Base-by-base conservation (phyloP, 2,329 filamentous ascomycete genomes). In the Cryphonectria japonica region DNA sequence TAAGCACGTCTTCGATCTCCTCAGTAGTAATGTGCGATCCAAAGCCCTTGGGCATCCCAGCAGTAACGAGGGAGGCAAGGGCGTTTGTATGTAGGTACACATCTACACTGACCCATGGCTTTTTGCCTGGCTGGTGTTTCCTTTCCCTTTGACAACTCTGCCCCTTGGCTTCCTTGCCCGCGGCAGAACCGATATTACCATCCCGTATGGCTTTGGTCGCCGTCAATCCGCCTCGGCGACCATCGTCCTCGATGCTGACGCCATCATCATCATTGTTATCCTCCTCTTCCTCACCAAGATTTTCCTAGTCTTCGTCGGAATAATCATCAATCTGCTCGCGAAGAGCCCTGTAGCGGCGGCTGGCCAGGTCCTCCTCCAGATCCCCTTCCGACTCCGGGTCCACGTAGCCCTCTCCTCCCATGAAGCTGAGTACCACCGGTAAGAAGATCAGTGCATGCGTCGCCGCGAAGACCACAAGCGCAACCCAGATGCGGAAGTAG, bases 401-500 rank as follows among this genome's bases (percentile, higher is more conserved):
- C 52, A 94, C 86, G 78, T 97, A 98, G 3, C 95, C 95, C 75
- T 91, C 88, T 1, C 96, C 96, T 26, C 96, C 96, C 66, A 93
- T 86, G 66, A 98, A 85, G 78, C 93, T 97, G 75, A 99, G 85
- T 1, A 93, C 92, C 0, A 98, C 96, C 0, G 96, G 96, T 76
- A 99, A 83, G 80, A 98, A 97, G 9, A 99, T 88, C 64, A 99
- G 85, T 0, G 96, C 94, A 80, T 99, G 96, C 13, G 91, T 87
- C 9, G 93, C 93, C 2, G 95, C 97, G 80, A 97, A 95, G 13
- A 97, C 80, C 14, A 99, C 95, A 69, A 99, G 87, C 8, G 95
- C 92, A 26, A 98, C 84, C 96, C 96, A 99, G 60, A 99, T 93
- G 60, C 96, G 89, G 86, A 99, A 99, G 82, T 99, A 99, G 83